A percentile compares a stretch with the other conserved stretches of the same genome.
Evolutionary conservation across 768 basidiomycete genomes (phyloP).

Genomic region (Russula vinacea): DNA sequence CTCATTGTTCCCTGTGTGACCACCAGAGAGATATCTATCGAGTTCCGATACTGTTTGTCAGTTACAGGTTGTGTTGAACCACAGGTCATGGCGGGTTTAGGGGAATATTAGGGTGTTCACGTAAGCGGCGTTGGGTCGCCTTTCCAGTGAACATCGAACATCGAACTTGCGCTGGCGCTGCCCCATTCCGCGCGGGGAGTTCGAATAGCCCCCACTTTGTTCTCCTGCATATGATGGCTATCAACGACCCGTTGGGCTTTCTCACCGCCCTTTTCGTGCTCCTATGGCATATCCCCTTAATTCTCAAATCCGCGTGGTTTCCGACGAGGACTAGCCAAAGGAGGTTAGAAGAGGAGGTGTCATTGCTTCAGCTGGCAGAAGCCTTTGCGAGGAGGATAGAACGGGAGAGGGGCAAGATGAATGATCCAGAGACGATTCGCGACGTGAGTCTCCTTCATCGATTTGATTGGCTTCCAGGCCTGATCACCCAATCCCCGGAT

Average conservation of each 20-base stretch:
- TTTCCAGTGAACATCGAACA: neutral
- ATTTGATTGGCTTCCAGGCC: neutral
- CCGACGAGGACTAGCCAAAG: conserved; percentile 2
- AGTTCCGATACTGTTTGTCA: too few relatives aligned
- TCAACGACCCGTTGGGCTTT: neutral
- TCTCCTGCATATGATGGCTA: neutral
- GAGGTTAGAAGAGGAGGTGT: conserved; percentile 4
- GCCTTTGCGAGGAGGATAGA: conserved; percentile 16
- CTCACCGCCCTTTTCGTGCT: conserved; percentile 6
- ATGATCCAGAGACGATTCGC: conserved; percentile 15
- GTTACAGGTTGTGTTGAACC: too few relatives aligned
- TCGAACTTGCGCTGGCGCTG: conserved; percentile 21
- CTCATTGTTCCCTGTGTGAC: too few relatives aligned
- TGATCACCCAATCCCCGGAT: conserved; percentile 3
- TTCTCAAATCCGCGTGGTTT: conserved; percentile 7
- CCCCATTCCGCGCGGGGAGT: conserved; percentile 19
- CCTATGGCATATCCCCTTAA: conserved; percentile 2
- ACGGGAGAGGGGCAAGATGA: conserved; percentile 14
- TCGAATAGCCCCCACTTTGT: neutral
- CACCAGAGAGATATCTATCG: too few relatives aligned
- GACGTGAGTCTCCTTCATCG: conserved; percentile 15
- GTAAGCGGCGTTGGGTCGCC: neutral
- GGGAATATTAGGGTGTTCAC: neutral
- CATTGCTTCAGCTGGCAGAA: conserved; percentile 24
- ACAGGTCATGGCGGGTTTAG: too few relatives aligned